A percentile compares a stretch with the other conserved stretches of the same genome.
phyloP scores from a whole-genome alignment of 2,329 filamentous ascomycete genomes.

The Immersiporthe knoxdaviesiana region DNA sequence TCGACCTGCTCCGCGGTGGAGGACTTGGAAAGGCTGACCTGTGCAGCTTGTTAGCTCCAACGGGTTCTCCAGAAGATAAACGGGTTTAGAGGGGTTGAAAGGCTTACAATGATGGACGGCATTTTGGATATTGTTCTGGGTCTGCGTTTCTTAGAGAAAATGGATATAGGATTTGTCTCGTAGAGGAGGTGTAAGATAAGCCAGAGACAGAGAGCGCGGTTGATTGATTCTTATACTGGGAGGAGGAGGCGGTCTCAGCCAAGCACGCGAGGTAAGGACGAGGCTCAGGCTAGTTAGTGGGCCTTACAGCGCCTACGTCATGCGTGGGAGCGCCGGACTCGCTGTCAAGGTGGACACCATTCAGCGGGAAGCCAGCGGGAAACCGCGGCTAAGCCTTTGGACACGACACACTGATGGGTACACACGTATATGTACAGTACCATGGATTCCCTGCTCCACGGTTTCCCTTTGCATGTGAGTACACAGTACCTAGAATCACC shows the following conservation, averaged over 20 bases:
- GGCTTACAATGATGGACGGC: conserved; percentile 60
- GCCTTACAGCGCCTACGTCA: conserved; percentile 2
- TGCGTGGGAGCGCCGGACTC: not conserved
- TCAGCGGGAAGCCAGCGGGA: not conserved
- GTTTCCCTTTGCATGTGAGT: not conserved
- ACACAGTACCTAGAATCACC: no score
- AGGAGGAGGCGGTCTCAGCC: not conserved
- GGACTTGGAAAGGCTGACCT: conserved; percentile 19
- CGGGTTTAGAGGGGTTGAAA: not conserved
- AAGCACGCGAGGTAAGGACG: not conserved
- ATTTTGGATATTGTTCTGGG: conserved; percentile 42
- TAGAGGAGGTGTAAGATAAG: not conserved
- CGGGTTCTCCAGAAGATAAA: not conserved
- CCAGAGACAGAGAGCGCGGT: not conserved
- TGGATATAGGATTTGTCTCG: not conserved
- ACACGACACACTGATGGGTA: conserved; percentile 2
- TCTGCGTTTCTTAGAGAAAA: not conserved
- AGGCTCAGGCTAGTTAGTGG: conserved; percentile 6
- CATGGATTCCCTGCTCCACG: not conserved
- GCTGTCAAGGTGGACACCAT: conserved; percentile 32
- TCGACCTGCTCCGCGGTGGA: conserved; percentile 27
- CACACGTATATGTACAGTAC: not conserved
- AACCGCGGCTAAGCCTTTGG: not conserved
- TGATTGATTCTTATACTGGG: not conserved
- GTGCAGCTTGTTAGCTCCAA: conserved; percentile 11